Evolutionary conservation across 2,329 filamentous ascomycete genomes (phyloP).

Genomic region (Fusarium tricinctum): DNA sequence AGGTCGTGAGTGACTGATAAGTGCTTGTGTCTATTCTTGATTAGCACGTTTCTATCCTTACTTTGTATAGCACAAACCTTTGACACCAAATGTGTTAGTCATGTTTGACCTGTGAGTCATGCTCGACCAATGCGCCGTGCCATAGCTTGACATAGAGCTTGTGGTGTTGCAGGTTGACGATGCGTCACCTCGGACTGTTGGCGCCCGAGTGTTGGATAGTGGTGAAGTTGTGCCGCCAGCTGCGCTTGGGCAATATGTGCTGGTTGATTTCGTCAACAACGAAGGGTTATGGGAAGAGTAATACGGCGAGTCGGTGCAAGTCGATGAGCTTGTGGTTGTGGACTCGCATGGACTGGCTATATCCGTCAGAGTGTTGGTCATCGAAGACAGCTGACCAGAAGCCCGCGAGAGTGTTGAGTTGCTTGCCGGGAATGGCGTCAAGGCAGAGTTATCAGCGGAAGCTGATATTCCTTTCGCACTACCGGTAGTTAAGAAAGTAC

Average conservation of each 20-base stretch:
- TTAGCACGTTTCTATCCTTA: conserved; percentile 14
- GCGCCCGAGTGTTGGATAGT: conserved; percentile 26
- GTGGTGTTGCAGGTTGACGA: conserved; percentile 47
- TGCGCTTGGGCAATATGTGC: conserved; percentile 32
- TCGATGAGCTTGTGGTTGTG: conserved; percentile 29
- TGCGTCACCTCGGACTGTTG: conserved; percentile 14
- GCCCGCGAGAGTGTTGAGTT: conserved; percentile 37
- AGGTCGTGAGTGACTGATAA: conserved; percentile 36
- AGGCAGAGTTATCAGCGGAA: conserved; percentile 16
- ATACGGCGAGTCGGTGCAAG: conserved; percentile 28
- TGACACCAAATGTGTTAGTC: conserved; percentile 25
- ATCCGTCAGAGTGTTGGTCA: conserved; percentile 14
- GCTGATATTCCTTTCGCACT: conserved; percentile 27
- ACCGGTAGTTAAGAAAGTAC: conserved; percentile 5
- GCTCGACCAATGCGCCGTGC: conserved; percentile 33
- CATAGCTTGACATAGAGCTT: conserved; percentile 29
- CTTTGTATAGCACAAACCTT: conserved; percentile 30
- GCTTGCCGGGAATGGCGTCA: conserved; percentile 19
- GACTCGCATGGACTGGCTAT: conserved; percentile 31
- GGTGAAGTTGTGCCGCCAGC: conserved; percentile 5
- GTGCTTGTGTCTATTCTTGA: conserved; percentile 22
- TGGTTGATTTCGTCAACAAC: conserved; percentile 9
- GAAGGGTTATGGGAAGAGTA: conserved; percentile 4
- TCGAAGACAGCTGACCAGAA: conserved; percentile 21
- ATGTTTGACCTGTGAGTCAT: conserved; percentile 37